These are phyloP conservation scores for Meira miltonrushii DNA, from an alignment of 1,284 basidiomycete genomes.

Conservation along the genomic window DNA sequence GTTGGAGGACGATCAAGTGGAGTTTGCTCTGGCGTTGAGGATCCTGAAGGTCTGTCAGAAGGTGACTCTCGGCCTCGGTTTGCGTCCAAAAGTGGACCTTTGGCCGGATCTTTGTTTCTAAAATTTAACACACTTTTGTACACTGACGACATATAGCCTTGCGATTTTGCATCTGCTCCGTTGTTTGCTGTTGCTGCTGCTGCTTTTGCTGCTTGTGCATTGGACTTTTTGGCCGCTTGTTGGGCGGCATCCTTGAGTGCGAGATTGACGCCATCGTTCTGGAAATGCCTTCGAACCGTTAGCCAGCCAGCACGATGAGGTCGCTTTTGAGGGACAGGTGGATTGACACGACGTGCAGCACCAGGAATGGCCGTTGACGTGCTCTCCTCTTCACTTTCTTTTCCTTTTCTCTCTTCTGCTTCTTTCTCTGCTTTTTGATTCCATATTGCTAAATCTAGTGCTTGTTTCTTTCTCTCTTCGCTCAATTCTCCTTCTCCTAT, in stretches of 20 bases:
- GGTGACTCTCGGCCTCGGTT: not conserved
- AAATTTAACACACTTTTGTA: conserved; percentile 45
- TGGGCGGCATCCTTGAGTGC: not conserved
- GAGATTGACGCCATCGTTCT: conserved; percentile 15
- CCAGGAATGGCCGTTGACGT: conserved; percentile 24
- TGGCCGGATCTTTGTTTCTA: conserved; percentile 17
- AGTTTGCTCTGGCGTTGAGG: not conserved
- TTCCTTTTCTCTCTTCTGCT: conserved; percentile 19
- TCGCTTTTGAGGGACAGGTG: conserved; percentile 19
- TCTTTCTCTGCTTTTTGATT: conserved; percentile 34
- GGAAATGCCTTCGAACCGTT: conserved; percentile 30
- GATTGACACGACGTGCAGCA: conserved; percentile 32
- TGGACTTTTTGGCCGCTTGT: not conserved
- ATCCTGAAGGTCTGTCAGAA: not conserved
- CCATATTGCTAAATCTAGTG: conserved; percentile 31
- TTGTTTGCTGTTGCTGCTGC: not conserved
- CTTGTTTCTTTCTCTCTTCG: conserved; percentile 29
- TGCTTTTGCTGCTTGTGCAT: not conserved
- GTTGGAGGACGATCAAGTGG: not conserved
- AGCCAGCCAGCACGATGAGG: conserved; percentile 40
- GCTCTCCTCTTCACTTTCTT: conserved; percentile 25
- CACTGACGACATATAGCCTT: conserved; percentile 41
- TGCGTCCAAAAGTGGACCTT: not conserved
- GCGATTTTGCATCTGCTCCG: conserved; percentile 1
- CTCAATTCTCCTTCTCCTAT: conserved; percentile 22